These are phyloP conservation scores for Euphorbia pulcherrima DNA, from an alignment of 345 rosid genomes.

Conservation along the genomic window DNA sequence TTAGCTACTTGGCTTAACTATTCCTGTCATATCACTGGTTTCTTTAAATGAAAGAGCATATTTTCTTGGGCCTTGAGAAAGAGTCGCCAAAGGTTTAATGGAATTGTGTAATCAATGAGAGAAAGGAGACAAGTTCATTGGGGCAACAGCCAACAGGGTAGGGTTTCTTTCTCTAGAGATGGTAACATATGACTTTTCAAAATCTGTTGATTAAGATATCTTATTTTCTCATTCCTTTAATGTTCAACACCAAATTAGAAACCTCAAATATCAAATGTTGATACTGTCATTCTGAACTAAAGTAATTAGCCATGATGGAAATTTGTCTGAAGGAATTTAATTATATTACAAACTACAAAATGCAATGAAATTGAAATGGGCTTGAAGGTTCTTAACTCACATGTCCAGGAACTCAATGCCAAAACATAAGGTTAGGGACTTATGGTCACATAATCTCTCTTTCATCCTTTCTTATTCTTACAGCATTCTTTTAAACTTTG, in stretches of 20 bases:
- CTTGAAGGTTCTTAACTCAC: no score
- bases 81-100: neutral
- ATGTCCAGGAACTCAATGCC: neutral
- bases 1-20: neutral
- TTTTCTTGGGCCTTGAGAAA: neutral
- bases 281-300: neutral
- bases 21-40: neutral
- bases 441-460: neutral
- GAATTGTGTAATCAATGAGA: neutral
- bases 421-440: neutral
- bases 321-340: no score
- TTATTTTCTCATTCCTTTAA: neutral
- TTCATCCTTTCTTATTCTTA: neutral
- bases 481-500: neutral
- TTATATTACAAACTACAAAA: no score
- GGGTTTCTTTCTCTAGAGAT: neutral
- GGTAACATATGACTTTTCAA: neutral
- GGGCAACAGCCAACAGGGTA: neutral
- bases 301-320: neutral
- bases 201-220: neutral
- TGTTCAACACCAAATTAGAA: neutral
- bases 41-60: neutral
- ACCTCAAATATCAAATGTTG: neutral
- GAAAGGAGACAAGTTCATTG: neutral
- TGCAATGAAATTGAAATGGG: no score